phyloP scores from a whole-genome alignment of 352 stramenopile genomes.

The Pythium phragmitis region DNA sequence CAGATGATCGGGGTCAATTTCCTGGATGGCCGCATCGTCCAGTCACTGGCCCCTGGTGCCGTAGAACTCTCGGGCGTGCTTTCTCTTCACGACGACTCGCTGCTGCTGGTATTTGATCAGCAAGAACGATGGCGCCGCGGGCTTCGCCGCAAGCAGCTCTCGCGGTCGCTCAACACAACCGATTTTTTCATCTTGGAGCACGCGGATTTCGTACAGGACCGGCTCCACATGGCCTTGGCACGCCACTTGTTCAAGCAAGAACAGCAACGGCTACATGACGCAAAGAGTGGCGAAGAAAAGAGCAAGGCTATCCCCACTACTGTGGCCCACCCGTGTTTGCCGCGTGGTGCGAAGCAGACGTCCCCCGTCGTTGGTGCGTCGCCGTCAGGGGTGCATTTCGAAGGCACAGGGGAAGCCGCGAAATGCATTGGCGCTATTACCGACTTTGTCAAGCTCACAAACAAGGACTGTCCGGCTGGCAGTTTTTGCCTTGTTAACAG shows the following conservation, averaged over 20 bases:
- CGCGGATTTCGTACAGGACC: conserved; percentile 36
- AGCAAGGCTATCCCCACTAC: conserved; percentile 2
- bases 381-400: conserved; percentile 23
- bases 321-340: conserved; percentile 52
- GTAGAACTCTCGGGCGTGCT: conserved; percentile 59
- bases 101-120: conserved; percentile 60
- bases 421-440: conserved; percentile 46
- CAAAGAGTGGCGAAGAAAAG: neutral
- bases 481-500: conserved; percentile 55
- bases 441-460: conserved; percentile 43
- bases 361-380: conserved; percentile 11
- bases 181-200: conserved; percentile 69
- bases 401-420: conserved; percentile 42
- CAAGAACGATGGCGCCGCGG: conserved; percentile 64
- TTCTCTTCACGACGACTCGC: conserved; percentile 41
- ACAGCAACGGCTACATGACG: conserved; percentile 12
- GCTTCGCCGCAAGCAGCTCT: conserved; percentile 56
- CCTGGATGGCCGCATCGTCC: conserved; percentile 44
- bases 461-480: conserved; percentile 46
- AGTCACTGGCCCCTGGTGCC: conserved; percentile 49
- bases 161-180: conserved; percentile 56
- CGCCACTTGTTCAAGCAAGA: conserved; percentile 37
- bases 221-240: conserved; percentile 18
- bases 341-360: conserved; percentile 28
- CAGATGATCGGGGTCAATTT: conserved; percentile 62